Evolutionary conservation across 2,329 filamentous ascomycete species (phyloP).

Genomic region (Penicillium sp.): DNA sequence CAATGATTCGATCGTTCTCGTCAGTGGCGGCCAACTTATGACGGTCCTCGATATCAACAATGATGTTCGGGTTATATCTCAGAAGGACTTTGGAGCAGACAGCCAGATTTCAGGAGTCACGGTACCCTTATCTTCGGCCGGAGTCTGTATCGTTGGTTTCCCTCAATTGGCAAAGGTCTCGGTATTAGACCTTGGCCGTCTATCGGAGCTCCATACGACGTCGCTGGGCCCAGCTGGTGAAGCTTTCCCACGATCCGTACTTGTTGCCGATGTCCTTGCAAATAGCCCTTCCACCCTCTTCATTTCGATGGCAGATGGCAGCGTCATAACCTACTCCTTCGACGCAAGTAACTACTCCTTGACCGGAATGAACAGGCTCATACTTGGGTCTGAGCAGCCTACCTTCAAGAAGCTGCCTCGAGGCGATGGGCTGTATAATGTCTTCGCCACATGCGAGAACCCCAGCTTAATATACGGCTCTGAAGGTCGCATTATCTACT

Average conservation of each 20-base stretch:
- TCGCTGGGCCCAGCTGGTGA: constrained; percentile 56
- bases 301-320: constrained; percentile 84
- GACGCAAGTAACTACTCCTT: constrained; percentile 54
- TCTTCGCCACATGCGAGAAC: constrained; percentile 90
- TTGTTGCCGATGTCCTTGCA: constrained; percentile 64
- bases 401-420: constrained; percentile 69
- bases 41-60: constrained; percentile 58
- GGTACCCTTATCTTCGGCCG: constrained; percentile 54
- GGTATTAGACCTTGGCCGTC: constrained; percentile 57
- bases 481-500: constrained; percentile 82
- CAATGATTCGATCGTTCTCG: constrained; percentile 59
- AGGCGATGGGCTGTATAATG: constrained; percentile 58
- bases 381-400: constrained; percentile 77
- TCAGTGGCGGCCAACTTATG: constrained; percentile 64
- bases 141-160: constrained; percentile 72
- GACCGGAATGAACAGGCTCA: constrained; percentile 66
- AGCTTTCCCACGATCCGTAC: constrained; percentile 73
- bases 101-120: constrained; percentile 82
- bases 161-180: constrained; percentile 76
- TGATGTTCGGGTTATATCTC: constrained; percentile 49
- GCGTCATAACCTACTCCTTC: constrained; percentile 73
- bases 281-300: constrained; percentile 67
- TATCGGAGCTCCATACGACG: constrained; percentile 59
- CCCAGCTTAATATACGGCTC: constrained; percentile 85
- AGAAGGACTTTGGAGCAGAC: constrained; percentile 54